Evolutionary conservation across 2,329 filamentous ascomycete genomes (phyloP), one percentile per base, ranked within the genome.

Genomic region (Verticillium zaregamsianum): DNA sequence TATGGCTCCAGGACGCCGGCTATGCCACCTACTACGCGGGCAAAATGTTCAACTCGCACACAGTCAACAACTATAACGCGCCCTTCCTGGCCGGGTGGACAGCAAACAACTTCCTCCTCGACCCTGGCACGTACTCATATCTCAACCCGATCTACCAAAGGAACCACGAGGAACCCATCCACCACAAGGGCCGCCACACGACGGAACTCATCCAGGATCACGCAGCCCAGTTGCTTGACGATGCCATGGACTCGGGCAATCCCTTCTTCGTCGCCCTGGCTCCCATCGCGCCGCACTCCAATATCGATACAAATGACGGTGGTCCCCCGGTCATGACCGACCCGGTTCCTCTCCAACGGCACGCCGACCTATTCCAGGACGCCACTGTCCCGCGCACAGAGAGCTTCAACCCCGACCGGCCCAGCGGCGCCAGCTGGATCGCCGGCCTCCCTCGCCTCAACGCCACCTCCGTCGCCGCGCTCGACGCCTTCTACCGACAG

Each of bases 11-110:
- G 66, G 72, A 82, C 4, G 84, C 83, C 0, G 88, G 88, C 0
- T 92, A 91, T 69, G 84, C 85, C 65, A 91, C 89, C 0, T 91
- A 90, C 68, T 92, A 91, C 67, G 85, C 84, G 0, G 90, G 88
- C 20, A 92, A 92, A 69, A 77, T 91, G 5, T 89, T 90, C 75
- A 92, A 92, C 66, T 78, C 81, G 0, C 87, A 90, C 59, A 84
- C 77, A 0, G 77, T 83, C 2, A 68, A 79, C 1, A 91, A 89
- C 62, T 91, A 90, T 69, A 75, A 88, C 68, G 75, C 78, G 4
- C 83, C 87, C 0, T 79, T 75, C 52, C 79, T 83, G 0, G 79
- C 77, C 1, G 88, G 87, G 0, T 91, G 85, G 79, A 88, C 80
- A 14, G 79, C 78, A 9, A 85, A 23, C 55, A 37, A 57, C 52